phyloP scores from a whole-genome alignment of 768 basidiomycete genomes.

The Stropharia rugosoannulata region DNA sequence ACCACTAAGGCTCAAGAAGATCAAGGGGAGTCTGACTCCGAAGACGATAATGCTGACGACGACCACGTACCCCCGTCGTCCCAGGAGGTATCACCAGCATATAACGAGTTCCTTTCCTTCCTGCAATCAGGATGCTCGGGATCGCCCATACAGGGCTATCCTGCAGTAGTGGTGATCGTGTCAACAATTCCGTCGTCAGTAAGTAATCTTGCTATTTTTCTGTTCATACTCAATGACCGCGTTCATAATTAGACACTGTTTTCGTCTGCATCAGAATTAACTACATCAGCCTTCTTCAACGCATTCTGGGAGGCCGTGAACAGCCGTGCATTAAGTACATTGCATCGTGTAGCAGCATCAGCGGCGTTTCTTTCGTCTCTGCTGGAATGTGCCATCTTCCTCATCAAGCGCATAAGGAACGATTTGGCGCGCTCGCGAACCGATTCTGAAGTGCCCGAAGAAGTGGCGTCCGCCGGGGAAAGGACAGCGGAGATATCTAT shows the following conservation, averaged over 20 bases:
- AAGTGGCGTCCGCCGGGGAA: background rate
- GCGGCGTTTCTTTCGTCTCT: slow-evolving; percentile 69
- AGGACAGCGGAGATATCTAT: slow-evolving; percentile 23
- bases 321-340: slow-evolving; percentile 58
- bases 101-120: slow-evolving; percentile 76
- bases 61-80: slow-evolving; percentile 13
- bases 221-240: background rate
- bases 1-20: slow-evolving; percentile 26
- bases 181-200: slow-evolving; percentile 78
- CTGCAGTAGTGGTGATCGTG: slow-evolving; percentile 74
- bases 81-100: slow-evolving; percentile 41
- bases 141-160: slow-evolving; percentile 78
- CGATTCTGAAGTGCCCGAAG: slow-evolving; percentile 2
- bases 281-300: slow-evolving; percentile 48
- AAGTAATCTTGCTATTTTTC: slow-evolving; percentile 21
- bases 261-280: slow-evolving; percentile 14
- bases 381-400: slow-evolving; percentile 67
- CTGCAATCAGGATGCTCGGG: slow-evolving; percentile 79
- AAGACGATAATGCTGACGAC: slow-evolving; percentile 34
- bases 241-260: slow-evolving; percentile 25
- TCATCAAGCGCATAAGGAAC: slow-evolving; percentile 42
- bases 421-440: slow-evolving; percentile 10
- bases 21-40: slow-evolving; percentile 34
- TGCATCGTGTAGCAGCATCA: slow-evolving; percentile 50
- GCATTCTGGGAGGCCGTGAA: slow-evolving; percentile 86